phyloP scores from a whole-genome alignment of 2,329 filamentous ascomycete genomes.

The Pestalotiopsis sp. region DNA sequence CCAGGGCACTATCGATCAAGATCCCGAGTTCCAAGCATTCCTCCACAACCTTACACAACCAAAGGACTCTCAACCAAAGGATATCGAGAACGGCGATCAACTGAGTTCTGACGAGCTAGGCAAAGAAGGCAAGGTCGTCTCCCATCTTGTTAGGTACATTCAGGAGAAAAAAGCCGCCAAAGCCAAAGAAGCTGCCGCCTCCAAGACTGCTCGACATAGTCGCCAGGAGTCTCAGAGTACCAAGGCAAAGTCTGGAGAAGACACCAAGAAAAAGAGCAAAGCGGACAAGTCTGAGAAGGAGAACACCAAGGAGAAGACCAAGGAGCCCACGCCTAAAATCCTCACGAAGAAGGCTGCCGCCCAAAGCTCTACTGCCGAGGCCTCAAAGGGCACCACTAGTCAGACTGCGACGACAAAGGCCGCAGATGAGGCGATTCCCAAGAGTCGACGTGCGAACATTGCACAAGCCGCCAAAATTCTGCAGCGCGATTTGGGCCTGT shows the following conservation, averaged over 20 bases:
- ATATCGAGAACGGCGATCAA: conserved; percentile 47
- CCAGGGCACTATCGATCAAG: conserved; percentile 94
- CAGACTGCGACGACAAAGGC: conserved; percentile 35
- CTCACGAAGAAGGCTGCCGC: conserved; percentile 59
- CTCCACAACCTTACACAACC: conserved; percentile 83
- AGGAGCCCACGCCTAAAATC: conserved; percentile 61
- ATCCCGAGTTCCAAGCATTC: conserved; percentile 93
- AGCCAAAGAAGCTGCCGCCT: conserved; percentile 35
- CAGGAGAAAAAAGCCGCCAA: conserved; percentile 80
- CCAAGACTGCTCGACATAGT: conserved; percentile 54
- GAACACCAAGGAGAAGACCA: conserved; percentile 51
- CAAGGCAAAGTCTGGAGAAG: conserved; percentile 53
- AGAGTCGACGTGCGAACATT: conserved; percentile 62
- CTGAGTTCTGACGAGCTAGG: conserved; percentile 50
- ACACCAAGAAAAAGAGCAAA: conserved; percentile 54
- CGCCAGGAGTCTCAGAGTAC: conserved; percentile 53
- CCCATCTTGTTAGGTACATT: conserved; percentile 85
- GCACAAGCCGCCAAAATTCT: conserved; percentile 65
- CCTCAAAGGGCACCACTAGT: conserved; percentile 43
- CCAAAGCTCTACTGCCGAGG: conserved; percentile 48
- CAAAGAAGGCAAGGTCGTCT: conserved; percentile 65
- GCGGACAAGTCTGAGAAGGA: conserved; percentile 65
- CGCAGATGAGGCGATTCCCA: conserved; percentile 42
- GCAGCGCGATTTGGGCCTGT: conserved; percentile 67
- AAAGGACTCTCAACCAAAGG: conserved; percentile 41